Base-by-base conservation (phyloP, 345 rosid species). In the Pelargonium nanum region DNA sequence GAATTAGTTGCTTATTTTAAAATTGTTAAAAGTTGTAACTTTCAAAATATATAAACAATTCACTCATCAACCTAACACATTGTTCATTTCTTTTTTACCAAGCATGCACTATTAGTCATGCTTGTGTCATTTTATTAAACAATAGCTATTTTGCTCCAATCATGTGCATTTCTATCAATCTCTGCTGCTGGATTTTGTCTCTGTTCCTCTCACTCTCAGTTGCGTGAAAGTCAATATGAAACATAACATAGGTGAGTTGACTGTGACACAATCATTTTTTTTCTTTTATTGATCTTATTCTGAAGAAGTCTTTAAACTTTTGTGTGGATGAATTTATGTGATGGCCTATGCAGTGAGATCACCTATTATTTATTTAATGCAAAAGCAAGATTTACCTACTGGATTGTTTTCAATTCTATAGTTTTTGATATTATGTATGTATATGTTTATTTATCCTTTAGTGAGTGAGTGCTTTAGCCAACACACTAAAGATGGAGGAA, bases 291-390 rank as follows among this genome's bases (percentile, higher is more conserved):
- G 45, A n/a, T n/a, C n/a, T n/a, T n/a, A n/a, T n/a, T n/a, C n/a
- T n/a, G n/a, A n/a, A n/a, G n/a, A n/a, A n/a, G 10, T 58, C 19
- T 28, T 8, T 3, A 13, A 21, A 7, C 6, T 57, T 21, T 25
- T 59, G 63, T 55, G 19, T 61, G 56, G 32, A 53, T 45, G 22
- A 20, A 19, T 40, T 15, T 16, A 7, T 40, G 12, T 16, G 61
- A 56, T 59, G 54, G 55, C 70, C 53, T 48, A n/a, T 55, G 71
- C 74, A 58, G 25, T 65, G 74, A 69, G 61, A 55, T 72, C 72
- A 66, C 25, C 66, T 32, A 62, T 24, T 24, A 48, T 40, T 19
- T 20, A 56, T 58, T 30, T 72, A 63, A 58, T 30, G 52, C 26
- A 48, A 56, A 50, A 58, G 60, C 30, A 52, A 20, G 17, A 19